A percentile compares a stretch with the other conserved stretches of the same genome.
Evolutionary conservation across 352 stramenopile species (phyloP).

Genomic region (Globisporangium iwayamae): DNA sequence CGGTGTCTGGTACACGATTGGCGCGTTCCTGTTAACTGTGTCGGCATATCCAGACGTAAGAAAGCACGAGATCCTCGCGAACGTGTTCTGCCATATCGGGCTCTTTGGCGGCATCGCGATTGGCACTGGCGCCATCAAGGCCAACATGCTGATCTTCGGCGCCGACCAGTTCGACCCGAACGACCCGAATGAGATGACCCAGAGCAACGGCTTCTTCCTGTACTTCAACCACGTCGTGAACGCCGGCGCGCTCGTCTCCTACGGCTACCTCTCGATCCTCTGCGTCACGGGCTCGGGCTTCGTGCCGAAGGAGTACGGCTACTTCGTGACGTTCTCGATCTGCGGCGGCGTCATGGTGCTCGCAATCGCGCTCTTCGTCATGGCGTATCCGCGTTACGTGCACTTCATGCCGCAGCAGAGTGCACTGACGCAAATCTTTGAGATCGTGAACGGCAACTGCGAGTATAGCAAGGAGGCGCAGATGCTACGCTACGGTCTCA

Average conservation of each 20-base stretch:
- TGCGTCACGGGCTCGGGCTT: slow-evolving; percentile 79
- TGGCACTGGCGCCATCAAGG: slow-evolving; percentile 83
- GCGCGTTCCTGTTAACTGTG: slow-evolving; percentile 60
- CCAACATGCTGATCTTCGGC: slow-evolving; percentile 84
- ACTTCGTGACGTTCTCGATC: slow-evolving; percentile 87
- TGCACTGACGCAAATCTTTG: slow-evolving; percentile 68
- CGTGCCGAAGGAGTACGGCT: slow-evolving; percentile 80
- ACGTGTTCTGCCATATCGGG: slow-evolving; percentile 67
- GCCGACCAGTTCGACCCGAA: slow-evolving; percentile 87
- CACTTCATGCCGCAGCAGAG: slow-evolving; percentile 74
- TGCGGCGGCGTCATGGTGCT: slow-evolving; percentile 83
- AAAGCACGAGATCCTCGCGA: slow-evolving; percentile 46
- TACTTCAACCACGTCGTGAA: slow-evolving; percentile 94
- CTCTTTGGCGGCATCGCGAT: slow-evolving; percentile 75
- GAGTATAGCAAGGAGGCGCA: slow-evolving; percentile 70
- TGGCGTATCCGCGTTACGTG: slow-evolving; percentile 61
- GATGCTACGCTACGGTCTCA: slow-evolving; percentile 75
- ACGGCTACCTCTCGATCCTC: slow-evolving; percentile 87
- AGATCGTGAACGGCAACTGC: slow-evolving; percentile 74
- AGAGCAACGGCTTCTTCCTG: slow-evolving; percentile 88
- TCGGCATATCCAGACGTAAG: slow-evolving; percentile 57
- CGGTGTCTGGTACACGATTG: slow-evolving; percentile 72
- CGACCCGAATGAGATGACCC: slow-evolving; percentile 69
- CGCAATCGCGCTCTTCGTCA: slow-evolving; percentile 61
- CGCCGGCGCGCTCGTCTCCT: slow-evolving; percentile 88